These are phyloP conservation scores for Auriscalpium microsporum DNA, from an alignment of 768 basidiomycete species.

Conservation along the genomic window DNA sequence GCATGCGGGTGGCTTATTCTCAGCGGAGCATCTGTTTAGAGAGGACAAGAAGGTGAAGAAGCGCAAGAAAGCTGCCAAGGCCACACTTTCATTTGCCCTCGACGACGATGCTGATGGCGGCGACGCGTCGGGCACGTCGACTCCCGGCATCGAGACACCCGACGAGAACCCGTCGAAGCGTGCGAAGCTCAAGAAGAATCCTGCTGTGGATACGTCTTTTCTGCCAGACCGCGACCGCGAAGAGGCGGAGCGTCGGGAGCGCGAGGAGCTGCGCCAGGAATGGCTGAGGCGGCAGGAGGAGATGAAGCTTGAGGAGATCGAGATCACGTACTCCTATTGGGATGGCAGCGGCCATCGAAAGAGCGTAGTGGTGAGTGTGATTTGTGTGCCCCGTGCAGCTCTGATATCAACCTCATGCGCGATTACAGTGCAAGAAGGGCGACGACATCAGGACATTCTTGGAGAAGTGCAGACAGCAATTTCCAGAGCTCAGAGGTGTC, in stretches of 20 bases:
- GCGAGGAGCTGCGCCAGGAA: conserved; percentile 82
- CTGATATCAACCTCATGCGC: conserved; percentile 17
- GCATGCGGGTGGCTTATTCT: conserved; percentile 52
- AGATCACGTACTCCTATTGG: conserved; percentile 96
- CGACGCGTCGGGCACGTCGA: conserved; percentile 25
- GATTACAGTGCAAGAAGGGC: conserved; percentile 87
- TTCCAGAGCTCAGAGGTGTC: conserved; percentile 84
- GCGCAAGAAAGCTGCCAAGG: conserved; percentile 82
- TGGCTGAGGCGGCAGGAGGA: conserved; percentile 74
- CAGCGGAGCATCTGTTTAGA: conserved; percentile 80
- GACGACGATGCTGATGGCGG: conserved; percentile 67
- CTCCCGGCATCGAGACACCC: conserved; percentile 27
- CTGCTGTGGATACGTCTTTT: conserved; percentile 95
- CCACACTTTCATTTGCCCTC: conserved; percentile 84
- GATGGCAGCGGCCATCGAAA: conserved; percentile 97
- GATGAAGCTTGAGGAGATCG: conserved; percentile 67
- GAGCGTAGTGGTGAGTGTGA: conserved; percentile 65
- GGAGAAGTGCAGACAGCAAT: conserved; percentile 88
- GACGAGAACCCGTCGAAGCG: conserved; percentile 52
- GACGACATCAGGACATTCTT: conserved; percentile 82
- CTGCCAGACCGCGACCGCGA: conserved; percentile 97
- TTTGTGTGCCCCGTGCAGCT: neutral
- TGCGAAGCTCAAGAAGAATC: conserved; percentile 86
- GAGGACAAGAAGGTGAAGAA: conserved; percentile 87
- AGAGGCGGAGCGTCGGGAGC: conserved; percentile 79